Conservation (phyloP, 2,329 filamentous ascomycete species). For the Aureobasidium sp. region DNA sequence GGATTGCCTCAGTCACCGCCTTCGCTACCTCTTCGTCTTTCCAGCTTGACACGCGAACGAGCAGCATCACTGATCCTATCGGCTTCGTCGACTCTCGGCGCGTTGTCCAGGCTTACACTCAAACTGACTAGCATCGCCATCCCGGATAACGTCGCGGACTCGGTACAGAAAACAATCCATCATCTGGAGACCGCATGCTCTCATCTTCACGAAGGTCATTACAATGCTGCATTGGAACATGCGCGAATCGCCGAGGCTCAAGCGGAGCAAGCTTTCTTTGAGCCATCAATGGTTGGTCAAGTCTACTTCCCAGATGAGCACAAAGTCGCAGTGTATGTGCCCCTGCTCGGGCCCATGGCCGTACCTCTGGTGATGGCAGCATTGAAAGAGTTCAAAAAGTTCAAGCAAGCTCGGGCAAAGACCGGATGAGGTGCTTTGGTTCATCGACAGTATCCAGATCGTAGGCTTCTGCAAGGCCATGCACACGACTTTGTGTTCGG, state of each 20-base stretch:
- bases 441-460: neutral
- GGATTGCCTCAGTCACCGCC: conserved; percentile 70
- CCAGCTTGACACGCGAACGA: conserved; percentile 75
- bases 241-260: conserved; percentile 79
- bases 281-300: conserved; percentile 98
- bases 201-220: conserved; percentile 52
- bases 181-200: conserved; percentile 72
- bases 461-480: neutral
- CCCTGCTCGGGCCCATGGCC: conserved; percentile 79
- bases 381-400: conserved; percentile 61
- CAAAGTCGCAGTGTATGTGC: conserved; percentile 92
- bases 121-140: conserved; percentile 88
- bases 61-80: conserved; percentile 78
- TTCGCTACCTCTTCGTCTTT: conserved; percentile 75
- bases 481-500: no score
- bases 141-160: conserved; percentile 74
- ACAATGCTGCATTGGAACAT: conserved; percentile 62
- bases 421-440: neutral
- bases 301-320: conserved; percentile 98
- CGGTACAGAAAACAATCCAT: conserved; percentile 68
- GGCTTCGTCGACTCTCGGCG: conserved; percentile 89
- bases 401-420: conserved; percentile 3
- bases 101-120: conserved; percentile 72
- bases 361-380: conserved; percentile 81
- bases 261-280: conserved; percentile 91